Evolutionary conservation across 2,329 filamentous ascomycete genomes (phyloP).

Genomic region (Trichophyton verrucosum): DNA sequence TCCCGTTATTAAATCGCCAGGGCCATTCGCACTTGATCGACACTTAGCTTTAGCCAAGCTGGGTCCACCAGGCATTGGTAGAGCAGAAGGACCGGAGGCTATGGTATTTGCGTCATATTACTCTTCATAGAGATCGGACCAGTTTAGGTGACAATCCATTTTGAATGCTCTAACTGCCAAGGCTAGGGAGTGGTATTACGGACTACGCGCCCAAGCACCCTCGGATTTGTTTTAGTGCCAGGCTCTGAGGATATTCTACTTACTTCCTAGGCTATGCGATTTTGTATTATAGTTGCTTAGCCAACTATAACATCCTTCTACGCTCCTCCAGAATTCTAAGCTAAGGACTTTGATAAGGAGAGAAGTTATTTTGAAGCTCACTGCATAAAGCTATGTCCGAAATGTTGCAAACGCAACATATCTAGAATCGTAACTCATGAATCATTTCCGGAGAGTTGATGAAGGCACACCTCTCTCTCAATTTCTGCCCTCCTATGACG

Average conservation of each 20-base stretch:
- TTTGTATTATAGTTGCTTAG: too few relatives aligned
- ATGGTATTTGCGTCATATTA: neutral
- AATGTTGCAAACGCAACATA: neutral
- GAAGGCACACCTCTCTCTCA: slow-evolving; percentile 4
- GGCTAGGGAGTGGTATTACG: too few relatives aligned
- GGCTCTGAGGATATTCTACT: too few relatives aligned
- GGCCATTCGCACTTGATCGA: neutral
- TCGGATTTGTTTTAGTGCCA: too few relatives aligned
- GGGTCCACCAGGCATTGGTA: neutral
- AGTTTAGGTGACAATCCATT: too few relatives aligned
- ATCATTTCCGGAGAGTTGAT: slow-evolving; percentile 6
- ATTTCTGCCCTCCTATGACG: slow-evolving; percentile 2
- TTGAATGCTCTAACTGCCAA: too few relatives aligned
- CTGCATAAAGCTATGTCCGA: neutral
- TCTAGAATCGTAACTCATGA: slow-evolving; percentile 3
- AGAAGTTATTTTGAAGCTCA: neutral
- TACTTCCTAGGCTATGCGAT: too few relatives aligned
- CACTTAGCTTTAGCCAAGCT: neutral
- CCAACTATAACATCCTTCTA: too few relatives aligned
- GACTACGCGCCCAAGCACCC: too few relatives aligned
- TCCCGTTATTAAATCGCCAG: too few relatives aligned
- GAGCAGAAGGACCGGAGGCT: neutral
- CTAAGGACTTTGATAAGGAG: neutral
- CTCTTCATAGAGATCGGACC: too few relatives aligned
- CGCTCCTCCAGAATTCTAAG: neutral